Evolutionary conservation across 371 early-diverging fungal genomes (phyloP).

Genomic region (Haplosporangium sp.): DNA sequence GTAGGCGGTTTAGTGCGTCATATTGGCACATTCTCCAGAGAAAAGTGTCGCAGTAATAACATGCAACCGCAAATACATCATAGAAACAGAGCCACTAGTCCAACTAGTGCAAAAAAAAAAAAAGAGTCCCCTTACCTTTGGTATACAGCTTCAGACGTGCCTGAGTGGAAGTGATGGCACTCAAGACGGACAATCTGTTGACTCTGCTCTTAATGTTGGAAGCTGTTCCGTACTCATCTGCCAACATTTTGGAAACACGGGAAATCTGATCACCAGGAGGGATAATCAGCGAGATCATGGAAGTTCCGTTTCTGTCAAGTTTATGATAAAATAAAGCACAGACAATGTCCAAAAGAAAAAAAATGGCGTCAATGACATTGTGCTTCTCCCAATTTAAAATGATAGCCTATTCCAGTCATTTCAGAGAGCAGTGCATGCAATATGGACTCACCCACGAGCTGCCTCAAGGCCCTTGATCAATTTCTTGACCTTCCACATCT

Average conservation of each 20-base stretch:
- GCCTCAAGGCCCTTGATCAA: constrained; percentile 96
- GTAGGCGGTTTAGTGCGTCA: too few species aligned
- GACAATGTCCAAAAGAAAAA: constrained; percentile 1
- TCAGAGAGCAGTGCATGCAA: not conserved
- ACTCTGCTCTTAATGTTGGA: constrained; percentile 99
- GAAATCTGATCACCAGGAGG: constrained; percentile 98
- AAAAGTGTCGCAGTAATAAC: too few species aligned
- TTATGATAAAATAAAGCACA: constrained; percentile 6
- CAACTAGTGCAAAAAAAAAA: not conserved
- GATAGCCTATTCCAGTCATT: not conserved
- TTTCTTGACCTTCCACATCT: constrained; percentile 98
- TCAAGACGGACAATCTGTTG: constrained; percentile 97
- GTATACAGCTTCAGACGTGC: constrained; percentile 97
- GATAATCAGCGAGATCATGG: constrained; percentile 99
- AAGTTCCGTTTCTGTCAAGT: constrained; percentile 93
- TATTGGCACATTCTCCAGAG: too few species aligned
- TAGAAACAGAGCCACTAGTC: not conserved
- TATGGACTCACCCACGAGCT: constrained; percentile 87
- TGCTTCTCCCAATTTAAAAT: too few species aligned
- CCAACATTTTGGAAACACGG: constrained; percentile 93
- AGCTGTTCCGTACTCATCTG: constrained; percentile 99
- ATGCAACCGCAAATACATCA: too few species aligned
- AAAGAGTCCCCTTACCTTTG: constrained; percentile 65
- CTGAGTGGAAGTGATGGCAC: constrained; percentile 99
- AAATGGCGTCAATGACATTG: too few species aligned